phyloP scores from a whole-genome alignment of 192 early-diverging fungal genomes.

The Coemansia sp. region DNA sequence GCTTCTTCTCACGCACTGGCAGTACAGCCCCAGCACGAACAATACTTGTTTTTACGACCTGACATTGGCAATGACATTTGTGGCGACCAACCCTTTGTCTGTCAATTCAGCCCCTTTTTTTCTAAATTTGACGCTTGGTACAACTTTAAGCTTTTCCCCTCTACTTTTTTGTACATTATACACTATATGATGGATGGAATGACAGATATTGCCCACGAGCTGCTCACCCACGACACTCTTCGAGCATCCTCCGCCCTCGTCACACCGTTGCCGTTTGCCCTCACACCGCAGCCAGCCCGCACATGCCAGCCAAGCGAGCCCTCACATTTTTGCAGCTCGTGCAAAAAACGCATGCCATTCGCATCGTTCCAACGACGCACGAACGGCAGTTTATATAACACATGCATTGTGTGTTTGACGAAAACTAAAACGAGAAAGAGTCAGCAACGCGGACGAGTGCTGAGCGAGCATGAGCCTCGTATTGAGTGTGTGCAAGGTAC shows the following conservation, averaged over 20 bases:
- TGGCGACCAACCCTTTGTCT: neutral
- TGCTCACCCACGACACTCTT: slow-evolving; percentile 7
- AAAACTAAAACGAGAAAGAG: slow-evolving; percentile 29
- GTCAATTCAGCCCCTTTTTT: slow-evolving; percentile 6
- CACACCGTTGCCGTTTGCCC: neutral
- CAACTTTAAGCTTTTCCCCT: neutral
- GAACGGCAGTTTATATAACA: slow-evolving; percentile 37
- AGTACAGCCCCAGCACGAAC: no score
- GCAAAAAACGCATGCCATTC: slow-evolving; percentile 31
- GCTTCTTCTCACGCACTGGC: no score
- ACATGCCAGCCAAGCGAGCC: neutral
- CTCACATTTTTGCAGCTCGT: slow-evolving; percentile 37
- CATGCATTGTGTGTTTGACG: slow-evolving; percentile 24
- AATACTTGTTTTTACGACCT: no score
- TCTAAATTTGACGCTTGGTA: no score
- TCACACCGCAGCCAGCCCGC: neutral
- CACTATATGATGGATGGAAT: slow-evolving; percentile 11
- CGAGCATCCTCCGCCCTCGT: no score
- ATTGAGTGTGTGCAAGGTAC: no score
- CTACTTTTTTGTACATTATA: neutral
- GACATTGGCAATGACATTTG: neutral
- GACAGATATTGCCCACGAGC: slow-evolving; percentile 11
- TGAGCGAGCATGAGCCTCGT: neutral
- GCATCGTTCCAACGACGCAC: slow-evolving; percentile 27
- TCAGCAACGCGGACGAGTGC: slow-evolving; percentile 7